These are phyloP conservation scores for Bacterosira constricta DNA, from an alignment of 108 stramenopile species.

Conservation along the genomic window DNA sequence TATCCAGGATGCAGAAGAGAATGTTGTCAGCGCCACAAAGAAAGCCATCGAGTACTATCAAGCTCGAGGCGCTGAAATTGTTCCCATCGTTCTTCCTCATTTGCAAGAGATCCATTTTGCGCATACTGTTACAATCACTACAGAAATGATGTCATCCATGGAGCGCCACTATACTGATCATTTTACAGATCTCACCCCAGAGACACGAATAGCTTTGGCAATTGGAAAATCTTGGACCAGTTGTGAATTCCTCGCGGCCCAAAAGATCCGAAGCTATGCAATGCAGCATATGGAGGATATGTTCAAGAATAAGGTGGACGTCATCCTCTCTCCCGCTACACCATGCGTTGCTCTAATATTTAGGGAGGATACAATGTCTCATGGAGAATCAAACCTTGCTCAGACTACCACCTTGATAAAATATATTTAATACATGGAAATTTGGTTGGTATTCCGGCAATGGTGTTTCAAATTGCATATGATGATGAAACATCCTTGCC, in stretches of 20 bases:
- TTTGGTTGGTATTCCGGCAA: slow-evolving; percentile 20
- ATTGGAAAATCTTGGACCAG: slow-evolving; percentile 49
- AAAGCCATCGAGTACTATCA: slow-evolving; percentile 28
- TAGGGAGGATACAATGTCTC: background rate
- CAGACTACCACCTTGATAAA: slow-evolving; percentile 20
- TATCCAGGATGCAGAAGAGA: slow-evolving; percentile 36
- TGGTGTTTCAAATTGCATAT: slow-evolving; percentile 27
- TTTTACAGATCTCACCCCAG: slow-evolving; percentile 28
- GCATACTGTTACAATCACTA: slow-evolving; percentile 56
- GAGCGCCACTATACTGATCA: slow-evolving; percentile 31
- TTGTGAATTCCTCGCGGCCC: slow-evolving; percentile 52
- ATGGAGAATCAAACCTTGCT: slow-evolving; percentile 32
- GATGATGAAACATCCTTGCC: slow-evolving; percentile 9
- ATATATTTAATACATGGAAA: slow-evolving; percentile 26
- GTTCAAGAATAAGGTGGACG: slow-evolving; percentile 41
- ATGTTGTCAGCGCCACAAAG: slow-evolving; percentile 19
- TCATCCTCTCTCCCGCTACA: slow-evolving; percentile 46
- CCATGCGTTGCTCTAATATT: slow-evolving; percentile 20
- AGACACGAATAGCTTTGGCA: slow-evolving; percentile 51
- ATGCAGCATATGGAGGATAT: slow-evolving; percentile 33
- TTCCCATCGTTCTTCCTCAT: slow-evolving; percentile 59
- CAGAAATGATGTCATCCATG: slow-evolving; percentile 50
- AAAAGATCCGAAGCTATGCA: slow-evolving; percentile 51
- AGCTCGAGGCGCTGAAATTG: slow-evolving; percentile 48
- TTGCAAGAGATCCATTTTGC: slow-evolving; percentile 49